Conservation (phyloP, 495 filamentous ascomycete species). For the Lophiostoma macrostomum region DNA sequence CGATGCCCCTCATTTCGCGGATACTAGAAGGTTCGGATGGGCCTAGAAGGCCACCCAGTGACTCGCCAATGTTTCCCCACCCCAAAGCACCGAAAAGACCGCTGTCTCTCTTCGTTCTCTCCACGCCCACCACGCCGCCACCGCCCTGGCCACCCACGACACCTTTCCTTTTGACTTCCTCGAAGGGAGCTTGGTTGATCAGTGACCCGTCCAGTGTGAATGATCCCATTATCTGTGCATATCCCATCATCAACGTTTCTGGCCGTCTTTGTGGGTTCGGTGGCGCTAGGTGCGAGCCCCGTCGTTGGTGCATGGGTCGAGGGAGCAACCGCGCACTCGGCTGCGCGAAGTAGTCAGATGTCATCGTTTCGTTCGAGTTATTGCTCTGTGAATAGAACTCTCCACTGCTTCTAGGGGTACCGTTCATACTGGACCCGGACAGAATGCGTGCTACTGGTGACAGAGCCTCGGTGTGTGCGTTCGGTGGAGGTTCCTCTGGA, state of each 20-base stretch:
- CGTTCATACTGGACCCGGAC: conserved; percentile 65
- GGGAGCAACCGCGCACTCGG: conserved; percentile 50
- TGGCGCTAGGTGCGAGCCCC: conserved; percentile 57
- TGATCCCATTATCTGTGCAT: conserved; percentile 88
- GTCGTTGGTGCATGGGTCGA: conserved; percentile 57
- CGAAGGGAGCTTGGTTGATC: conserved; percentile 83
- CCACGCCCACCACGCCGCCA: conserved; percentile 76
- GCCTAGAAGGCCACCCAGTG: conserved; percentile 79
- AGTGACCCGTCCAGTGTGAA: conserved; percentile 91
- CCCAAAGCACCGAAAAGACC: conserved; percentile 81
- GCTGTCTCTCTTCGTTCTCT: conserved; percentile 69
- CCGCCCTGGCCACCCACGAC: conserved; percentile 79
- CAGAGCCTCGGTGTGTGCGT: conserved; percentile 31
- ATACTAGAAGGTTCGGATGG: conserved; percentile 85
- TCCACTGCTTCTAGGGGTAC: conserved; percentile 79
- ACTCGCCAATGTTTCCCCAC: conserved; percentile 86
- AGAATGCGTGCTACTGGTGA: conserved; percentile 67
- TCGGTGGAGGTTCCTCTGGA: conserved; percentile 35
- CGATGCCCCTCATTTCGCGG: conserved; percentile 85
- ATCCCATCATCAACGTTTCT: conserved; percentile 95
- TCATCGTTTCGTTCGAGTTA: conserved; percentile 86
- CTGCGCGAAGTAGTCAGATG: conserved; percentile 81
- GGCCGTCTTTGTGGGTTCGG: conserved; percentile 48
- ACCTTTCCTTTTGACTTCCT: conserved; percentile 92
- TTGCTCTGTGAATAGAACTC: conserved; percentile 95